Base-by-base conservation (phyloP, 2,329 filamentous ascomycete species). In the Cytospora leucostoma region DNA sequence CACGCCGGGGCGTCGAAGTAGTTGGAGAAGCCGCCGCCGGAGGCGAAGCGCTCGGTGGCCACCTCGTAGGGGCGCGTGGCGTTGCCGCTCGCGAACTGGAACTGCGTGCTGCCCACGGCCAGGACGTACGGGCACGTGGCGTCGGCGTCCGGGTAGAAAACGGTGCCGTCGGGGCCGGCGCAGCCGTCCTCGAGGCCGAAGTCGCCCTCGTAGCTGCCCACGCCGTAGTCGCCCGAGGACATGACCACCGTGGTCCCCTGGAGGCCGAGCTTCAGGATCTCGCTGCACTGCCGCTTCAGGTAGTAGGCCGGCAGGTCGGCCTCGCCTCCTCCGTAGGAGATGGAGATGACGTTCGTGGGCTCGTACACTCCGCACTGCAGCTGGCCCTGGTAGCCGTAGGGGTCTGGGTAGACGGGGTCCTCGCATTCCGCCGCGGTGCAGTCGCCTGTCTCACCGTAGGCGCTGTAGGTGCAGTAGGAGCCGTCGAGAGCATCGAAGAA, bases 401-500 rank as follows among this genome's bases (percentile, higher is more conserved):
- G 72, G 66, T 83, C 77, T 1, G 82, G 83, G 67, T 85, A 66
- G 3, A 37, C 72, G 0, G 82, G 80, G 66, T 85, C 83, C 7
- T 82, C 73, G 19, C 72, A 72, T 13, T 77, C 77, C 53, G 77
- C 72, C 6, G 56, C 56, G 2, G 58, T 61, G 54, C 65, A 66
- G 65, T 84, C 76, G 13, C 82, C 82, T 0, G 74, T 80, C 67
- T 82, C 78, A 54, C 65, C 65, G 7, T 75, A 83, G 1, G 80
- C 80, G n/a, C 74, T 74, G 66, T 78, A 81, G 10, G 76, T 78
- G 74, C 84, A 66, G 49, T 66, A 66, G 49, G 56, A 60, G 3
- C 65, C 81, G 66, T 84, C 81, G 49, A 84, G 75, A 35, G 81
- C 82, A 62, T 83, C 80, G 51, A 81, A 75, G 69, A 84, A 81